Base-by-base conservation (phyloP, 495 filamentous ascomycete species). In the Pseudotulostoma volvatum region DNA sequence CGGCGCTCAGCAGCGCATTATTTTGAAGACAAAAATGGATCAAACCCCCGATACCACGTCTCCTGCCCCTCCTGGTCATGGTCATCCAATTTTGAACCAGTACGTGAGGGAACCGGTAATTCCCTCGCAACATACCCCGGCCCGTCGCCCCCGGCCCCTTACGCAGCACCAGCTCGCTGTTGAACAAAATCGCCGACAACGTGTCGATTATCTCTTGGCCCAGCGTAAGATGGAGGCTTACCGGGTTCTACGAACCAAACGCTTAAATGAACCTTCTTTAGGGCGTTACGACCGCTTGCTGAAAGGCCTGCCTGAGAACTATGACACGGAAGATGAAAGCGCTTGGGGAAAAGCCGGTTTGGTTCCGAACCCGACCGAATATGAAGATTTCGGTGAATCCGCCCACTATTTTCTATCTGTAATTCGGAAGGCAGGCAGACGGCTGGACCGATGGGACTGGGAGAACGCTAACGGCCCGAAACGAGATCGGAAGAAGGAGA, bases 151-250 rank as follows among this genome's bases (percentile, higher is more conserved):
- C 2, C 74, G 90, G 4, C 88, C 86, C 3, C 70, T 93, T 14
- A 97, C 90, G 1, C 80, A 84, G 7, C 90, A 97, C 55, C 90
- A 97, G 50, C 66, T 93, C 19, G 90, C 87, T 5, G 82, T 96
- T 3, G 84, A 93, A 47, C 73, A 79, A 34, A 94, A 93, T 52
- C 72, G 92, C 7, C 81, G 77, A 28, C 77, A 90, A 54, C 79
- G 84, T 9, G 82, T 93, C 31, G 80, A 93, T 37, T 83, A 90
- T 49, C 77, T 90, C 33, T 71, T 97, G 20, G 76, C 80, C 14
- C 81, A 81, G 32, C 61, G 85, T 23, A 73, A 71, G 41, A 65
- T 59, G 36, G 64, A 74, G 39, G 74, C 79, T 39, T 76, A 75
- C 43, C 59, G 63, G 23, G 60, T 77, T 2, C 70, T 81, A 9